These are phyloP conservation scores for Solanum aculeatissimum DNA, from an alignment of 305 asterid species.

Conservation along the genomic window DNA sequence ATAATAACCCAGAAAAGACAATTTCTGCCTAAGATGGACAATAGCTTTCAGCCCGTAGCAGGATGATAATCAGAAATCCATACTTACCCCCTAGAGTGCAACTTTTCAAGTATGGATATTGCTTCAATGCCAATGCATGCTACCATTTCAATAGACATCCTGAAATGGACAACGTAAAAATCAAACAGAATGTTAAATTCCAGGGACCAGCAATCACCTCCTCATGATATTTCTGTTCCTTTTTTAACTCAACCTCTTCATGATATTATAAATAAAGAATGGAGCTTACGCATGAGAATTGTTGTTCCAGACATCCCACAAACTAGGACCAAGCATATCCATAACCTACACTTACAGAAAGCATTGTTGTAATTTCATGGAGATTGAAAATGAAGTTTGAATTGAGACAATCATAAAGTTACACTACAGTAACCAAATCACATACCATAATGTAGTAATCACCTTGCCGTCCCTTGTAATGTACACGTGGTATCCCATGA, in stretches of 20 bases:
- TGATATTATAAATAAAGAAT: background rate
- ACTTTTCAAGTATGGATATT: slow-evolving; percentile 76
- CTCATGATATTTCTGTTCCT: background rate
- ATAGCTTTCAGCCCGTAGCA: background rate
- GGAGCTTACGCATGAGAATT: slow-evolving; percentile 51
- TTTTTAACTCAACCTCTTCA: background rate
- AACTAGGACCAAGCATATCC: slow-evolving; percentile 96
- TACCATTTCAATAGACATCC: slow-evolving; percentile 90
- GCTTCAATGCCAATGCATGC: slow-evolving; percentile 96
- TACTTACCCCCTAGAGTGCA: slow-evolving; percentile 80
- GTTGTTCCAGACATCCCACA: slow-evolving; percentile 93
- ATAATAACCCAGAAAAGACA: background rate
- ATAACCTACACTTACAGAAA: slow-evolving; percentile 48
- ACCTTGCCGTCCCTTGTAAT: slow-evolving; percentile 83
- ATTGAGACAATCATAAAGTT: background rate
- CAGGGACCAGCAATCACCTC: background rate
- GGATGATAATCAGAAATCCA: background rate
- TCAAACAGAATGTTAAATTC: background rate
- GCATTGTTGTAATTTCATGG: background rate
- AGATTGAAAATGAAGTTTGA: background rate
- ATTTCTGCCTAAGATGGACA: background rate
- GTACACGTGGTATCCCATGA: slow-evolving; percentile 88
- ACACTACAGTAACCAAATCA: background rate
- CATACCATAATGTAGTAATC: slow-evolving; percentile 82
- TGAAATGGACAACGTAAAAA: slow-evolving; percentile 13